Percentiles rank a stretch among this genome's conserved stretches.
Conservation (phyloP, 495 filamentous ascomycete species). For the Talaromyces trachyspermus region DNA sequence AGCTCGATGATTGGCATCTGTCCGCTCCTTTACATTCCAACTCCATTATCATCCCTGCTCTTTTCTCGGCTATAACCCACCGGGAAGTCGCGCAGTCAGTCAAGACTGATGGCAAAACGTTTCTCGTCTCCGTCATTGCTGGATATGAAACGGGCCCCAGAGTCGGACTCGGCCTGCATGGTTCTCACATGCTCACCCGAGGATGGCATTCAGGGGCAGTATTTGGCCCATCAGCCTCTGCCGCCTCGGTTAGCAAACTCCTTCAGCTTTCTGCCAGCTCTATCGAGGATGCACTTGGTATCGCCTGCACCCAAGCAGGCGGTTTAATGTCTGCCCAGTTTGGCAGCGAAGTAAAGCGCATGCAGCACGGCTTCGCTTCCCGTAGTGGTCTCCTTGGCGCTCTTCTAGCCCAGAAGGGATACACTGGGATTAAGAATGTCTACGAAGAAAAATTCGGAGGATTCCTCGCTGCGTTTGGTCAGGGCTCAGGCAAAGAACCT, state of each 20-base stretch:
- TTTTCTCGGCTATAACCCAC: slow-evolving; percentile 28
- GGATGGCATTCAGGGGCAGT: slow-evolving; percentile 42
- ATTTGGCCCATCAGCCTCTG: slow-evolving; percentile 34
- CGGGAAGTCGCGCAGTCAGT: slow-evolving; percentile 3
- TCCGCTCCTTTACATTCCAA: slow-evolving; percentile 30
- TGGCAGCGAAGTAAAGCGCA: slow-evolving; percentile 34
- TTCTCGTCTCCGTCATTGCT: slow-evolving; percentile 29
- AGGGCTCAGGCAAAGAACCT: slow-evolving; percentile 23
- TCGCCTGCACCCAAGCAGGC: slow-evolving; percentile 34
- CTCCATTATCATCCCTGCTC: slow-evolving; percentile 29
- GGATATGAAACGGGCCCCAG: slow-evolving; percentile 36
- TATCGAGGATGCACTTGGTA: slow-evolving; percentile 33
- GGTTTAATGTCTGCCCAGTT: slow-evolving; percentile 39
- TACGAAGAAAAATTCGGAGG: slow-evolving; percentile 37
- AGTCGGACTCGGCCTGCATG: slow-evolving; percentile 32
- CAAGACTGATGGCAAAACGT: slow-evolving; percentile 10
- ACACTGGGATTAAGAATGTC: slow-evolving; percentile 39
- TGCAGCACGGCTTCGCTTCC: slow-evolving; percentile 42
- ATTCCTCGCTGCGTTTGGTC: slow-evolving; percentile 31
- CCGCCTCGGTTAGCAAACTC: slow-evolving; percentile 32
- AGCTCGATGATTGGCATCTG: slow-evolving; percentile 37
- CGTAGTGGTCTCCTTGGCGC: slow-evolving; percentile 36
- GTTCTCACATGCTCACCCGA: slow-evolving; percentile 26
- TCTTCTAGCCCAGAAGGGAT: slow-evolving; percentile 27
- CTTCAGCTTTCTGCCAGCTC: slow-evolving; percentile 18